These are phyloP conservation scores for Cladochytrium tenue DNA, from an alignment of 371 early-diverging fungal species.

Conservation along the genomic window DNA sequence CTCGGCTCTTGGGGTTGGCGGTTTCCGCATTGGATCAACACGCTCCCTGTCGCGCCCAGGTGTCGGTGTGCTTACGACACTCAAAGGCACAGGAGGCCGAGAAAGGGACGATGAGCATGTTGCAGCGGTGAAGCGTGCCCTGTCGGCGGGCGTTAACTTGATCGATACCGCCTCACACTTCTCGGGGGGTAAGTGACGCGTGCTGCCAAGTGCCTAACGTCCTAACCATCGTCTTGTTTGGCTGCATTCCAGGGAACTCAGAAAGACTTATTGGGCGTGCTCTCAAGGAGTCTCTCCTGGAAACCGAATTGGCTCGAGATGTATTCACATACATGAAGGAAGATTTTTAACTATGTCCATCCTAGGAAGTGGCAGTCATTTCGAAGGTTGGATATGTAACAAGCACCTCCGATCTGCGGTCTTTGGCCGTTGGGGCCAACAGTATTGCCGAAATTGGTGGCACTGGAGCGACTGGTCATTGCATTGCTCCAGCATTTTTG, in stretches of 20 bases:
- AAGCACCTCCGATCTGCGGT: conserved; percentile 8
- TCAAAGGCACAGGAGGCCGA: not conserved
- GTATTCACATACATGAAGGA: too few species aligned
- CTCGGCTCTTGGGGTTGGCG: conserved; percentile 22
- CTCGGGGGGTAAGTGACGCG: conserved; percentile 52
- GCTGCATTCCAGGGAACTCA: conserved; percentile 47
- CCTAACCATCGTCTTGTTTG: not conserved
- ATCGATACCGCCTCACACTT: conserved; percentile 78
- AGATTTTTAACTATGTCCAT: too few species aligned
- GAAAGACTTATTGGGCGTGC: conserved; percentile 64
- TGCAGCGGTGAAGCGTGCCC: conserved; percentile 60
- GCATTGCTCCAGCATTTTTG: conserved; percentile 64
- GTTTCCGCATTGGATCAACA: conserved; percentile 20
- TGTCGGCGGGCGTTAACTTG: conserved; percentile 67
- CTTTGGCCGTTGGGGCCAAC: conserved; percentile 2
- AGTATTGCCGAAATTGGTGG: conserved; percentile 3
- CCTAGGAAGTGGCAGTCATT: conserved; percentile 51
- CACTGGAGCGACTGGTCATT: conserved; percentile 43
- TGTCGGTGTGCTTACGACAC: too few species aligned
- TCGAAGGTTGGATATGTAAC: conserved; percentile 72
- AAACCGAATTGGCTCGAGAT: conserved; percentile 49
- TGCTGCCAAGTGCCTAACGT: too few species aligned
- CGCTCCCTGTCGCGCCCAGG: too few species aligned
- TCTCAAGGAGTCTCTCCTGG: conserved; percentile 40
- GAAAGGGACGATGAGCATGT: conserved; percentile 12